Conservation (phyloP, 78 protist species). For the Dictyostelium intermedium region DNA sequence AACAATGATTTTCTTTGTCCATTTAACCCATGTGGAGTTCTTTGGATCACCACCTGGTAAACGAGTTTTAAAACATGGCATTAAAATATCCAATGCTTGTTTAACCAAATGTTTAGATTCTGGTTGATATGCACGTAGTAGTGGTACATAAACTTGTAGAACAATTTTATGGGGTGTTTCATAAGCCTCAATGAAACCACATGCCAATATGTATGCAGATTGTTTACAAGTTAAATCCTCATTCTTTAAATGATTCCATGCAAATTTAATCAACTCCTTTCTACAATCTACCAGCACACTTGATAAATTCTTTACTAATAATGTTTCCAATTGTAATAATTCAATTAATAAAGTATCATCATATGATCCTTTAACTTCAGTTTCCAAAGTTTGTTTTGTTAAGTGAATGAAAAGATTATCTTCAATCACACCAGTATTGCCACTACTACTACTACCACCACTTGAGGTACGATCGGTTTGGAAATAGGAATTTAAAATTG, state of each 20-base stretch:
- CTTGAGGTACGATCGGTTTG: background rate
- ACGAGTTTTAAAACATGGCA: conserved; percentile 73
- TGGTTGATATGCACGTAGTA: conserved; percentile 90
- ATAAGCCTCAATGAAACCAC: conserved; percentile 93
- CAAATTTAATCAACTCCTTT: conserved; percentile 90
- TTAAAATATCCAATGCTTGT: conserved; percentile 91
- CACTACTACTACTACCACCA: background rate
- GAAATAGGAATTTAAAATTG: conserved; percentile 71
- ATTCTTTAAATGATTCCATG: conserved; percentile 89
- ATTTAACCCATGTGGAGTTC: conserved; percentile 87
- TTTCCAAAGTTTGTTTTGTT: conserved; percentile 28
- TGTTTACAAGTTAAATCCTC: conserved; percentile 92
- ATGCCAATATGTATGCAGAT: conserved; percentile 92
- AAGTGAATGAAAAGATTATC: background rate
- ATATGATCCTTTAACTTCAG: background rate
- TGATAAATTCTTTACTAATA: conserved; percentile 83
- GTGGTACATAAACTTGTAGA: conserved; percentile 91
- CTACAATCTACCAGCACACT: conserved; percentile 72
- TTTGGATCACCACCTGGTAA: background rate
- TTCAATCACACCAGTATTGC: background rate
- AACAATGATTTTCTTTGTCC: conserved; percentile 92
- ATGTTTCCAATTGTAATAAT: conserved; percentile 88
- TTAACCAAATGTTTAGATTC: conserved; percentile 88
- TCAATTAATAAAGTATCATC: conserved; percentile 61
- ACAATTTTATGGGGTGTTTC: conserved; percentile 93